phyloP scores from a whole-genome alignment of 768 basidiomycete genomes.

The Podaxis sp. region DNA sequence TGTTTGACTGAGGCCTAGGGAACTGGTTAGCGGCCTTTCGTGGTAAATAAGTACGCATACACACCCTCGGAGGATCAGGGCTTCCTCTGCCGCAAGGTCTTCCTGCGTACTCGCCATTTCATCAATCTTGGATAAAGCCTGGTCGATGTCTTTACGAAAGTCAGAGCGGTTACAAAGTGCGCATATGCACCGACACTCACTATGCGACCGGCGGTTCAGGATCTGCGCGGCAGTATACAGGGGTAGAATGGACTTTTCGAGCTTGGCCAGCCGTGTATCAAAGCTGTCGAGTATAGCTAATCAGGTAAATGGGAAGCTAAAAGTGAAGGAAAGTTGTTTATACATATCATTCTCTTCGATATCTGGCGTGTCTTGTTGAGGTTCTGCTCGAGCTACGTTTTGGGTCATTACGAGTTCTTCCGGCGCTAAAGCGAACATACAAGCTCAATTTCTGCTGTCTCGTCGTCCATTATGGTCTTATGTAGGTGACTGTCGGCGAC shows the following conservation, averaged over 20 bases:
- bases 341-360: slow-evolving; percentile 85
- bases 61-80: slow-evolving; percentile 76
- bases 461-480: slow-evolving; percentile 48
- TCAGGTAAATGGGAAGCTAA: slow-evolving; percentile 28
- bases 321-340: slow-evolving; percentile 23
- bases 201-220: slow-evolving; percentile 68
- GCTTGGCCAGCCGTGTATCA: slow-evolving; percentile 75
- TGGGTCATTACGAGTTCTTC: not conserved
- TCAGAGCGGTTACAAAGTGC: not conserved
- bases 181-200: slow-evolving; percentile 41
- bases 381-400: slow-evolving; percentile 78
- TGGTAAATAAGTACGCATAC: slow-evolving; percentile 20
- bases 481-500: too few relatives aligned
- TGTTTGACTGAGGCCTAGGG: slow-evolving; percentile 66
- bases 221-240: slow-evolving; percentile 79
- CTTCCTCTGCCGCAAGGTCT: slow-evolving; percentile 75
- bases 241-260: slow-evolving; percentile 84
- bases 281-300: slow-evolving; percentile 83
- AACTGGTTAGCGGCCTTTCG: not conserved
- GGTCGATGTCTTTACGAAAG: slow-evolving; percentile 66
- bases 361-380: slow-evolving; percentile 83
- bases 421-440: slow-evolving; percentile 30
- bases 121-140: slow-evolving; percentile 74
- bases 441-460: slow-evolving; percentile 76
- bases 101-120: slow-evolving; percentile 76